Evolutionary conservation across 805 yeast genomes (phyloP), one percentile per base, ranked within the genome.

Genomic region (Yarrowia hollandica): DNA sequence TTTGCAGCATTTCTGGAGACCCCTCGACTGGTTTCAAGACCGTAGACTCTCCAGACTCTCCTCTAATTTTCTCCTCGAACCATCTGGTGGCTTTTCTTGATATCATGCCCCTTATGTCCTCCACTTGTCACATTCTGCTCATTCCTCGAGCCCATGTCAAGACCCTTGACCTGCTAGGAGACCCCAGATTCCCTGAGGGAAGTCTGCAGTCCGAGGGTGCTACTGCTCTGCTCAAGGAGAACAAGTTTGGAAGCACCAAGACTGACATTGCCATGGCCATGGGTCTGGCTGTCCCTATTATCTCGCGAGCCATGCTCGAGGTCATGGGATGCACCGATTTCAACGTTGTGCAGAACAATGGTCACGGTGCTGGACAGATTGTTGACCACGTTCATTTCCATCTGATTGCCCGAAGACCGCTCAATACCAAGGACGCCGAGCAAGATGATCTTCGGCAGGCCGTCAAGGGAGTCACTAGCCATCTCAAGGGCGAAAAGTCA

Each of bases 341-440:
- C 65, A 73, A 73, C 54, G 63, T 73, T 11, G 68, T 73, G 12
- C 76, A 72, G 58, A 73, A 73, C 64, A 73, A 92, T 69, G 97
- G 98, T 0, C 84, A 85, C 0, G 91, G 85, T 28, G 91, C 96
- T 1, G 98, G 98, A 1, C 98, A 92, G 69, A 82, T 90, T 8
- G 85, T 92, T 1, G 96, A 96, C 10, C 98, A 92, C 71, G 77
- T 92, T n/a, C 98, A 92, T 68, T 85, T 94, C 15, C 98, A 92
- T 68, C 70, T 92, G 18, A 87, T 92, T 15, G 95, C 97, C 11
- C 77, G 98, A 46, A 62, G 63, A 31, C 44, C 59, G 1, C 18
- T 55, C 5, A 46, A 16, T 5, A 15, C 57, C 35, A 21, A 46
- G 19, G 55, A 59, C 21, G 38, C 56, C 15, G 55, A 50, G n/a